Percentiles rank a stretch among this genome's conserved stretches.
Conservation (phyloP, 768 basidiomycete species). For the Leccinellum albellum region DNA sequence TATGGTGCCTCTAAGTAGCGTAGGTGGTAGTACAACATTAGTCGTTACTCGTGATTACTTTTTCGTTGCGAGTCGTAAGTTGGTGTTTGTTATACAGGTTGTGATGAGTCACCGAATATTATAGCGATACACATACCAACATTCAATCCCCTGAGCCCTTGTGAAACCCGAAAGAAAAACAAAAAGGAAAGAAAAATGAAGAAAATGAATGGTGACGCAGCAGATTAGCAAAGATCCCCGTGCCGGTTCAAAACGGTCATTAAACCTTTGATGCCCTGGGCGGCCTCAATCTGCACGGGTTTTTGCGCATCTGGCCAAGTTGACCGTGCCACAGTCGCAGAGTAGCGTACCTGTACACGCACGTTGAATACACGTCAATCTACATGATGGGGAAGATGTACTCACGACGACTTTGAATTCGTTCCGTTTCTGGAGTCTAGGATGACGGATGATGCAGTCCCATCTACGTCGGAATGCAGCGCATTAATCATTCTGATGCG, state of each 20-base stretch:
- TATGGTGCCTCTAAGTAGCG: slow-evolving; percentile 18
- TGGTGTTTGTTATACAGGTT: slow-evolving; percentile 16
- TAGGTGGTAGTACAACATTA: slow-evolving; percentile 31
- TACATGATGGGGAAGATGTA: slow-evolving; percentile 3
- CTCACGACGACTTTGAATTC: slow-evolving; percentile 35
- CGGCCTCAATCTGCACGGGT: slow-evolving; percentile 35
- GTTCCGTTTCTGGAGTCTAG: slow-evolving; percentile 27
- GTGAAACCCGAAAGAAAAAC: slow-evolving; percentile 4
- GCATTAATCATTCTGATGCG: slow-evolving; percentile 13
- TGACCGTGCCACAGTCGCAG: slow-evolving; percentile 36
- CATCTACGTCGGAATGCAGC: slow-evolving; percentile 26
- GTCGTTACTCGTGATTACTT: slow-evolving; percentile 13
- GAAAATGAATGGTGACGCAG: not conserved
- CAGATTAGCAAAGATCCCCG: slow-evolving; percentile 21
- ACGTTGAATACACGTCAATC: slow-evolving; percentile 11
- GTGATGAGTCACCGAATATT: not conserved
- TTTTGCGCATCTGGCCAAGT: slow-evolving; percentile 33
- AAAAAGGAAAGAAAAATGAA: slow-evolving; percentile 1
- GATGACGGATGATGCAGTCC: slow-evolving; percentile 34
- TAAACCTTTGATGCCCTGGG: slow-evolving; percentile 32
- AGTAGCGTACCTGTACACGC: slow-evolving; percentile 30
- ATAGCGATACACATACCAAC: slow-evolving; percentile 22
- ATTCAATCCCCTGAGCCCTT: slow-evolving; percentile 13
- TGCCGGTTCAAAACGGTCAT: slow-evolving; percentile 37
- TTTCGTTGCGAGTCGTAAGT: slow-evolving; percentile 12